Percentiles rank a stretch among this genome's conserved stretches.
These are phyloP conservation scores for Aspergillus quadrilineatus DNA, from an alignment of 2,329 filamentous ascomycete genomes.

Conservation along the genomic window DNA sequence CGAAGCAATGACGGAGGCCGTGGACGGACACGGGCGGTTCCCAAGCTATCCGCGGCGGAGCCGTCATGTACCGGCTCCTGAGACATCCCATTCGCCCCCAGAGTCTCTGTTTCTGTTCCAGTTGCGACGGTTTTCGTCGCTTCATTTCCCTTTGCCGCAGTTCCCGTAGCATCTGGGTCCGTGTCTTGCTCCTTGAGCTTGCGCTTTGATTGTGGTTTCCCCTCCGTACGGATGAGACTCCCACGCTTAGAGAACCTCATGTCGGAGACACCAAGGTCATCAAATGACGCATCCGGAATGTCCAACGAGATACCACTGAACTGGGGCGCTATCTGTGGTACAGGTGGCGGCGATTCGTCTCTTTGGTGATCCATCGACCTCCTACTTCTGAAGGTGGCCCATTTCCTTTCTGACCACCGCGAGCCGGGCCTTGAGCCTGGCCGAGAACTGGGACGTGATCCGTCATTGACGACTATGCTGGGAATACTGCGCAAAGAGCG, in stretches of 20 bases:
- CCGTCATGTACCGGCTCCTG: conserved; percentile 14
- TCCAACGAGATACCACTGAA: conserved; percentile 55
- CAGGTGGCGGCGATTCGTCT: conserved; percentile 34
- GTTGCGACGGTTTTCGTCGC: background rate
- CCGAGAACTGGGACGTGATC: conserved; percentile 34
- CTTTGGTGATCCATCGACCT: conserved; percentile 35
- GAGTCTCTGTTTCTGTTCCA: background rate
- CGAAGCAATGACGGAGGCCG: conserved; percentile 39
- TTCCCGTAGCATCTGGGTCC: background rate
- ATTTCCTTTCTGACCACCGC: conserved; percentile 46
- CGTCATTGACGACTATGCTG: conserved; percentile 42
- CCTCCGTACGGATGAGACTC: conserved; percentile 58
- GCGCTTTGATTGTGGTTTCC: conserved; percentile 32
- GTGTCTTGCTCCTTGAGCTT: conserved; percentile 22
- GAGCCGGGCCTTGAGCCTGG: conserved; percentile 41
- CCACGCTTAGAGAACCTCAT: conserved; percentile 61
- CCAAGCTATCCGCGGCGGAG: conserved; percentile 22
- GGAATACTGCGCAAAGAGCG: conserved; percentile 39
- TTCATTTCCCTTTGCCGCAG: background rate
- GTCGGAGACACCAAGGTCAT: conserved; percentile 52
- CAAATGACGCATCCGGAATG: conserved; percentile 56
- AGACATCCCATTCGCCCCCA: background rate
- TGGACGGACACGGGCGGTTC: conserved; percentile 26
- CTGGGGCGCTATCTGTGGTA: conserved; percentile 33
- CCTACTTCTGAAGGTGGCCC: conserved; percentile 36